Base-by-base conservation (phyloP, 805 yeast genomes). In the Lipomyces yamadae region DNA sequence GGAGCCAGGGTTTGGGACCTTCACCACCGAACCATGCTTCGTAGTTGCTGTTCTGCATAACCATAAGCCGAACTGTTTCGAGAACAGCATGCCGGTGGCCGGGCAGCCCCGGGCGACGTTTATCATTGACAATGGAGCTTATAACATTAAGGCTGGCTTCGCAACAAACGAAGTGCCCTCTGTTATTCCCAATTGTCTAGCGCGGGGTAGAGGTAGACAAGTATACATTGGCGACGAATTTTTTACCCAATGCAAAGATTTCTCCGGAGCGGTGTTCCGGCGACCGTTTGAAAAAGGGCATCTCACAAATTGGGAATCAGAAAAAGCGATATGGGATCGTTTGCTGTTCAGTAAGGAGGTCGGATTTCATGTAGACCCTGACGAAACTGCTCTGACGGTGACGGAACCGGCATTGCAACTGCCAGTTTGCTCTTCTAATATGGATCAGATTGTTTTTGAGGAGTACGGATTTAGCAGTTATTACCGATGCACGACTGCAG, bases 401-500 rank as follows among this genome's bases (percentile, higher is more conserved):
- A 87, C 93, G 1, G 98, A 95, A 73, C 81, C 91, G 4, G 94
- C 96, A 32, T 87, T 89, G 74, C 89, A 92, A 61, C 79, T 94
- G 39, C 95, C 97, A 1, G 88, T 87, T 62, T 81, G 94, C 39
- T 90, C 96, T 48, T 87, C 87, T 72, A 90, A 90, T 76, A 89
- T 91, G 15, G 98, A 95, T 76, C 97, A 92, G 78, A 89, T 95
- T 0, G 84, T 95, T 0, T 94, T 96, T 79, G 99, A 95, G 77
- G 98, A 95, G 74, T 95, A 88, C 74, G 96, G 91, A 2, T 90
- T 95, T 74, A 82, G 82, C 13, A 84, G 86, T 39, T 83, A 90
- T 66, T 89, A 87, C 70, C 82, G 96, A 66, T 84, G 90, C 30
- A 85, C 90, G 0, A 82, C 80, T 0, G 75, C 72, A 10, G 61